Base-by-base conservation (phyloP, 164 flowering plant genomes). In the Liquidambar formosana region DNA sequence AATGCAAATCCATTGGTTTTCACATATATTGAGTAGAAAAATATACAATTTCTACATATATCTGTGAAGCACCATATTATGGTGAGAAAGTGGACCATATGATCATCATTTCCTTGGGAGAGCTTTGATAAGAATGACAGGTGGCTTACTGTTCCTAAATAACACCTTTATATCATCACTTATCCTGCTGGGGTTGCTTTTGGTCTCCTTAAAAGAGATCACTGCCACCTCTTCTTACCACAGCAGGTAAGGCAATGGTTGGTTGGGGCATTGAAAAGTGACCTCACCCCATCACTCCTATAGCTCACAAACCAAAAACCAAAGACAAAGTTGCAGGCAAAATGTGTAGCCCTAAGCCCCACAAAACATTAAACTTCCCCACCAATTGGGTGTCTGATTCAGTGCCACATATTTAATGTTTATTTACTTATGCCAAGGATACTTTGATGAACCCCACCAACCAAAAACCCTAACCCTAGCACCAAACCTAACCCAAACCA, bases 151-250 rank as follows among this genome's bases (percentile, higher is more conserved):
- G 13, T 56, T 25, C 28, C 23, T 56, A 0, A 52, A 22, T 5
- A n/a, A 10, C 21, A n/a, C 57, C 21, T 21, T 21, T n/a, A n/a
- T 18, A n/a, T 52, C 25, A 52, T n/a, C 22, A 1, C 51, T 44
- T 60, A 38, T 38, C 41, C 44, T 38, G 41, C 38, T 44, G 18
- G 16, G 41, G 6, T 2, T 2, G 69, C 46, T 57, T 56, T 56
- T 56, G 59, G 59, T 67, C 66, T 61, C 58, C 71, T 69, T 69
- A 69, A 69, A 68, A 69, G 48, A 60, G 65, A 26, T 69, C 65
- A 27, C 46, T 48, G 54, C 54, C 59, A 45, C 15, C 21, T 1
- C n/a, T 21, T 46, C 45, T 41, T 16, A n/a, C 5, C 49, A 4
- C 63, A 0, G 25, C 25, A 53, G 57, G 44, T 14, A 59, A 33